These are phyloP conservation scores for Coniochaeta prunicola DNA, from an alignment of 2,329 filamentous ascomycete species.

Conservation along the genomic window DNA sequence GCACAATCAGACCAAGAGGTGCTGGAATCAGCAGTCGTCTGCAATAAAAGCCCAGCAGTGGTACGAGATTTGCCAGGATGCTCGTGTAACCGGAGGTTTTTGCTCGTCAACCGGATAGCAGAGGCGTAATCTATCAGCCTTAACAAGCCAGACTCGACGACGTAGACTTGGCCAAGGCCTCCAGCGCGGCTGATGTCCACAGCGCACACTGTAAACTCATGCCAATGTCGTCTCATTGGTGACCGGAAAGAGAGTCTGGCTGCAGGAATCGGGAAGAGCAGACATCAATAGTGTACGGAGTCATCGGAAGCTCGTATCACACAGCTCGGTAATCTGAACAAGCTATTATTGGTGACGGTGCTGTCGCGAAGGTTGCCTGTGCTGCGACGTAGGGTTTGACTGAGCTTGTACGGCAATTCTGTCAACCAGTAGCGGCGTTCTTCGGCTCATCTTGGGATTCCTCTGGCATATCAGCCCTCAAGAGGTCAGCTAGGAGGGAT, in stretches of 20 bases:
- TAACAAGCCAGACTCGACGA: background rate
- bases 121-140: background rate
- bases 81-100: constrained; percentile 1
- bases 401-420: background rate
- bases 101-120: background rate
- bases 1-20: background rate
- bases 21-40: background rate
- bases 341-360: background rate
- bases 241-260: background rate
- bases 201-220: background rate
- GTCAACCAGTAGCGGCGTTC: background rate
- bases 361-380: background rate
- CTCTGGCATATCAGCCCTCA: background rate
- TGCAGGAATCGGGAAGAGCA: background rate
- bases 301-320: background rate
- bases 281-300: background rate
- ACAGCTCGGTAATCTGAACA: background rate
- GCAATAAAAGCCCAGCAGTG: background rate
- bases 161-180: background rate
- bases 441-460: background rate
- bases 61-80: background rate
- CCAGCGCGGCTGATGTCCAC: background rate
- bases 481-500: background rate
- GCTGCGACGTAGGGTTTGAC: background rate
- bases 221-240: background rate